Percentiles rank a stretch among this genome's conserved stretches.
Evolutionary conservation across 2,329 filamentous ascomycete species (phyloP).

Genomic region (Coniochaeta ligniaria): DNA sequence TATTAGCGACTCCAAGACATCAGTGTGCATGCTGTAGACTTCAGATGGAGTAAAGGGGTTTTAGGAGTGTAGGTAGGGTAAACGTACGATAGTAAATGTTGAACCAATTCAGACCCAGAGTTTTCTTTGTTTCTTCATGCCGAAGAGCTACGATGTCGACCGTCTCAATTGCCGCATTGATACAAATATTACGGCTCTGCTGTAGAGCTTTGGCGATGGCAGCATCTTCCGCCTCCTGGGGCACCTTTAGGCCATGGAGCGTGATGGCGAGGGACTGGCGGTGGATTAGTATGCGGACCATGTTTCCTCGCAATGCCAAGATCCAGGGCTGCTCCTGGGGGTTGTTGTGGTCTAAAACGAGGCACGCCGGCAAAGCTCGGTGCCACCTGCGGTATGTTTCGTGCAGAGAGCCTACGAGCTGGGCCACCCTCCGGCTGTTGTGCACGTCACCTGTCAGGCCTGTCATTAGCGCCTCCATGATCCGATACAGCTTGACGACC

Average conservation of each 20-base stretch:
- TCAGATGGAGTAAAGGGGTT: not conserved
- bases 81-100: conserved; percentile 8
- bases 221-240: not conserved
- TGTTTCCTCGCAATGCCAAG: conserved; percentile 3
- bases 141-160: conserved; percentile 2
- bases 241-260: not conserved
- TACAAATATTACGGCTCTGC: conserved; percentile 3
- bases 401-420: conserved; percentile 1
- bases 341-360: not conserved
- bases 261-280: conserved; percentile 2
- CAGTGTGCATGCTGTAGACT: not conserved
- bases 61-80: not conserved
- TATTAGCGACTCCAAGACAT: not conserved
- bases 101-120: conserved; percentile 7
- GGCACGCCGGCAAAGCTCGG: not conserved
- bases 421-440: not conserved
- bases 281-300: conserved; percentile 5
- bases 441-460: conserved; percentile 1
- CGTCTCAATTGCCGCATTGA: conserved; percentile 1
- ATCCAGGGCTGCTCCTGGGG: conserved; percentile 1
- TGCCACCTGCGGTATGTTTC: conserved; percentile 3
- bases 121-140: conserved; percentile 5
- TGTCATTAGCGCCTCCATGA: conserved; percentile 4
- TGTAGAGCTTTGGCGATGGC: not conserved
- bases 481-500: conserved; percentile 6